Evolutionary conservation across 305 asterid genomes (phyloP), one percentile per base, ranked within the genome.

Genomic region (Fraxinus baroniana): DNA sequence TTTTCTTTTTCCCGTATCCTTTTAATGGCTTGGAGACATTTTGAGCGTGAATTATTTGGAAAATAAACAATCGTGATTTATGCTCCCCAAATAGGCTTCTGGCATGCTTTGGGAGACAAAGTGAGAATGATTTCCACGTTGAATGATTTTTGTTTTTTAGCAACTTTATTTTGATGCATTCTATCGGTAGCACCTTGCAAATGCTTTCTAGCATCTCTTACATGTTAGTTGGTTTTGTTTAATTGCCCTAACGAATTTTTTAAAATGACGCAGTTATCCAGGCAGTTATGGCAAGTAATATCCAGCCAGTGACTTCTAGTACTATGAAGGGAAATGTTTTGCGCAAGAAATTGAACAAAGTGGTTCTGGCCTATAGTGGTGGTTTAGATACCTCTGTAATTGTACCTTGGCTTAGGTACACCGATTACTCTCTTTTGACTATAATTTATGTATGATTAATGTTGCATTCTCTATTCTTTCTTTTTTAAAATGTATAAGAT

Each of bases 381-480:
- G 98, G 99, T 82, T 86, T 95, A 76, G 99, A 94, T 84, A 95
- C 99, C 81, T 94, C 98, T 62, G 98, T 96, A 74, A 96, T 96
- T 87, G 99, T 96, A 49, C 99, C 99, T 82, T 96, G 99, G 98
- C 93, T 94, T 71, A 93, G 99, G 99, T 94, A 87, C 80, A 83
- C n/a, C 41, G 3, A 17, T 55, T 84, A 18, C 39, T 78, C 55
- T 78, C 46, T 73, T 74, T 66, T 22, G 0, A 15, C 41, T 28
- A 5, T 0, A 30, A 1, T 75, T 79, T 71, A 75, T 62, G 7
- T 9, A 17, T 68, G 24, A 52, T 32, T 0, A 24, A 22, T 78
- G 37, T 70, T 70, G 39, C 62, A 72, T 77, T 44, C 28, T 8
- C 64, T 72, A 1, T 76, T 80, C 15, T 74, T 72, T 68, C 66